phyloP scores from a whole-genome alignment of 2,329 filamentous ascomycete genomes.

The Nannizzia gypsea region DNA sequence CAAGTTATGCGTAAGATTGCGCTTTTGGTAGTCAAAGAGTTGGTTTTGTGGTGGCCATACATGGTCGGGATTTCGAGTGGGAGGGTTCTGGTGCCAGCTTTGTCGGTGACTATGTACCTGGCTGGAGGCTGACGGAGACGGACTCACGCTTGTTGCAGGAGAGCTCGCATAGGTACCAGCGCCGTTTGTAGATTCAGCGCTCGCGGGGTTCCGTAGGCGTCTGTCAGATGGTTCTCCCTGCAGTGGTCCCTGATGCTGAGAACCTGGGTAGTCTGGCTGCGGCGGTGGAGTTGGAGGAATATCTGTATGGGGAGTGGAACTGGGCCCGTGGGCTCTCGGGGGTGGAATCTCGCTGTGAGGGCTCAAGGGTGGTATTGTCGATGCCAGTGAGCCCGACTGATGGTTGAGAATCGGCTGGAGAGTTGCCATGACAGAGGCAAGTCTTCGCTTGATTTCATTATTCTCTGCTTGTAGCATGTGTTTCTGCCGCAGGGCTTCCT shows the following conservation, averaged over 20 bases:
- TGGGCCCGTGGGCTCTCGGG: too few relatives aligned
- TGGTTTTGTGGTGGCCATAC: constrained; percentile 20
- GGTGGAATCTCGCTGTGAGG: background rate
- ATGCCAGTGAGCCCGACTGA: background rate
- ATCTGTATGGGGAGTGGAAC: background rate
- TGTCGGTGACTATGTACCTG: constrained; percentile 4
- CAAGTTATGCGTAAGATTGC: constrained; percentile 41
- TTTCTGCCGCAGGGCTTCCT: constrained; percentile 62
- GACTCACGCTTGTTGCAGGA: constrained; percentile 29
- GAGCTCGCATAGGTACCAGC: constrained; percentile 14
- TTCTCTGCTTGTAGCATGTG: constrained; percentile 69
- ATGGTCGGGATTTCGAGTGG: constrained; percentile 12
- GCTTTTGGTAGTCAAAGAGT: constrained; percentile 33
- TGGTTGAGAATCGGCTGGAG: constrained; percentile 30
- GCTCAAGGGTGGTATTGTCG: background rate
- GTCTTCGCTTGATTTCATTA: constrained; percentile 58
- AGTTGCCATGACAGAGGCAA: constrained; percentile 52
- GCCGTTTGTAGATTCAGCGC: constrained; percentile 8
- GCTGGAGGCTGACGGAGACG: constrained; percentile 24
- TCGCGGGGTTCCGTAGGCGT: constrained; percentile 10
- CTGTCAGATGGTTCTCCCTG: constrained; percentile 5
- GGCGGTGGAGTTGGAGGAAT: constrained; percentile 10
- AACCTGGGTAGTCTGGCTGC: constrained; percentile 8
- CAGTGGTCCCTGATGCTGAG: constrained; percentile 6
- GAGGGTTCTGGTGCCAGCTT: constrained; percentile 6